Conservation (phyloP, 345 rosid genomes). For the Capsella bursapastoris region DNA sequence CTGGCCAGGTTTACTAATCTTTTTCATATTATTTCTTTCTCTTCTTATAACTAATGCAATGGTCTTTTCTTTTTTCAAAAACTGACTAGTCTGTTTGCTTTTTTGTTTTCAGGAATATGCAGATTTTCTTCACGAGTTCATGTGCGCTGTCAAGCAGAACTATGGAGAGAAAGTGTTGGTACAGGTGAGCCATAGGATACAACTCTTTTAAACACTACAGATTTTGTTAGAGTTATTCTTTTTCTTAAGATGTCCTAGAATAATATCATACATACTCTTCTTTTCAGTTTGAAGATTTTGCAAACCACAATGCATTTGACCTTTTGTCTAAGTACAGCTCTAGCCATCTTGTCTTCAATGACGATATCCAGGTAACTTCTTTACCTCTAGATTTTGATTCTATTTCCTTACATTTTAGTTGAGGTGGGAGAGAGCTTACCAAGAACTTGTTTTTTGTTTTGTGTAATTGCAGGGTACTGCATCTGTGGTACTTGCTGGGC, state of each 20-base stretch:
- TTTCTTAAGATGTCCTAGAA: background rate
- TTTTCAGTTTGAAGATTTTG: conserved; percentile 97
- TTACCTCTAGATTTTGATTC: background rate
- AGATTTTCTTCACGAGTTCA: conserved; percentile 90
- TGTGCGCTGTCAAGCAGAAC: conserved; percentile 90
- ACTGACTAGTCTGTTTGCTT: conserved; percentile 28
- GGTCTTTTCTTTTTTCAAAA: conserved; percentile 12
- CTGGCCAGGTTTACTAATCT: conserved; percentile 64
- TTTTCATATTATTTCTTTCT: conserved; percentile 1
- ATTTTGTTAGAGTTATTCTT: background rate
- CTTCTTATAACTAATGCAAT: conserved; percentile 9
- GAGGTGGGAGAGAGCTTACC: conserved; percentile 12
- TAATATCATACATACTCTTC: conserved; percentile 14
- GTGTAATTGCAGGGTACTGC: conserved; percentile 80
- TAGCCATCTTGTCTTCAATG: conserved; percentile 95
- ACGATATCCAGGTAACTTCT: conserved; percentile 85
- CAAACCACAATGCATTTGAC: conserved; percentile 97
- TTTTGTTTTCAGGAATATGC: conserved; percentile 73
- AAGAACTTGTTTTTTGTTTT: conserved; percentile 28
- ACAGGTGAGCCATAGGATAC: conserved; percentile 59
- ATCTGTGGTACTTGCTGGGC: conserved; percentile 92
- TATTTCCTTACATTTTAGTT: background rate
- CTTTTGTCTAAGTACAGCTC: conserved; percentile 73
- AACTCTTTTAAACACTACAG: conserved; percentile 1
- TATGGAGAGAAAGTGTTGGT: conserved; percentile 95